Conservation (phyloP, 306 rosid species). For the Albizia julibrissin region DNA sequence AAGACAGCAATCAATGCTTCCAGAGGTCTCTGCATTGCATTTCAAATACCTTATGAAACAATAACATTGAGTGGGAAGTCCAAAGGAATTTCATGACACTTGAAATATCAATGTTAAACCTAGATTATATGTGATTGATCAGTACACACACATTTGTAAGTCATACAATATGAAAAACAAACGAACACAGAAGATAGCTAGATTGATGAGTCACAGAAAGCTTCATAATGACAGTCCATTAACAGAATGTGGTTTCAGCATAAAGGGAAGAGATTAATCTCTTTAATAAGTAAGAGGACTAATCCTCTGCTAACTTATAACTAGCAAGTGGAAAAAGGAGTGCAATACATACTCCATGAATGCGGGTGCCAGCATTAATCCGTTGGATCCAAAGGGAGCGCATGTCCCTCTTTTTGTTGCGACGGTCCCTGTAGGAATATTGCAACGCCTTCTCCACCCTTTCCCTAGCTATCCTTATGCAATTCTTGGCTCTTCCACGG, state of each 20-base stretch:
- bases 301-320: not conserved
- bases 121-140: not conserved
- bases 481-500: conserved; percentile 96
- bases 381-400: conserved; percentile 94
- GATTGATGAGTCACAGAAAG: not conserved
- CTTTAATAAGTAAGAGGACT: not conserved
- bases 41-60: not conserved
- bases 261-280: not conserved
- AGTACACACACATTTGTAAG: not conserved
- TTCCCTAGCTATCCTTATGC: conserved; percentile 95
- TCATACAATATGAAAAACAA: not conserved
- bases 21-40: not conserved
- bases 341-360: conserved; percentile 68
- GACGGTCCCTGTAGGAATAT: conserved; percentile 95
- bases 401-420: conserved; percentile 95
- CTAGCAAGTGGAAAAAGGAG: not conserved
- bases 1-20: not conserved
- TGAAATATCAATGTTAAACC: not conserved
- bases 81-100: not conserved
- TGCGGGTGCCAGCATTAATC: conserved; percentile 93
- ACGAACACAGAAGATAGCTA: not conserved
- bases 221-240: conserved; percentile 3
- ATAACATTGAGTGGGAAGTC: not conserved
- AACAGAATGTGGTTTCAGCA: not conserved
- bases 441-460: conserved; percentile 98